Base-by-base conservation (phyloP, 2,329 filamentous ascomycete genomes). In the Claviceps cyperi region DNA sequence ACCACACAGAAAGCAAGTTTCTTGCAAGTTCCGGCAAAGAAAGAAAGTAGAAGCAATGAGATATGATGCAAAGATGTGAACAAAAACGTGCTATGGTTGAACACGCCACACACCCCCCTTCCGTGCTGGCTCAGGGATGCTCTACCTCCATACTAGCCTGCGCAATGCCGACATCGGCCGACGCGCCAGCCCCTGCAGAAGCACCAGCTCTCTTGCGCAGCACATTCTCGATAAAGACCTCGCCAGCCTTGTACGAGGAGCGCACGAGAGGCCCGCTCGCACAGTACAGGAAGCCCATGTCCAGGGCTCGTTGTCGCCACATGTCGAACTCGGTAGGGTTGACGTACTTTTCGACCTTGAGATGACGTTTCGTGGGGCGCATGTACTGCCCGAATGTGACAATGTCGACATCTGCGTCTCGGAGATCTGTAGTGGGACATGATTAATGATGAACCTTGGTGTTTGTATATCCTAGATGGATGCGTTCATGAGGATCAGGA, bases 311-410 rank as follows among this genome's bases (percentile, higher is more conserved):
- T 69, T 88, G 80, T 53, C 86, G 80, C 92, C 92, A 98, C 60
- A 85, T 72, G 62, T 97, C 91, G 63, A 98, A 98, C 54, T 83
- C 81, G 54, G 85, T 86, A 1, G 92, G 92, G 0, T 89, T 91
- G 45, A 98, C 79, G 65, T 98, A 98, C 66, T 91, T 88, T 62
- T 94, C 85, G 35, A 98, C 92, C 66, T 94, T 84, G 80, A 98
- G 91, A 66, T 98, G 92, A 43, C 91, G 80, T 75, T 97, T 98
- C 4, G 92, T 98, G 1, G 92, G 92, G 11, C 91, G 86, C 92
- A 98, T 98, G 73, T 98, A 98, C 72, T 98, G 92, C n/a, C 92
- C 92, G 58, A 98, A 98, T 0, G 92, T 98, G 51, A 98, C 89
- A 13, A 98, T 88, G 59, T 98, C 92, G 44, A 96, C 90, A 53